A percentile compares a stretch with the other conserved stretches of the same genome.
These are phyloP conservation scores for Thuja plicata DNA, from an alignment of 83 land plant species.

Conservation along the genomic window DNA sequence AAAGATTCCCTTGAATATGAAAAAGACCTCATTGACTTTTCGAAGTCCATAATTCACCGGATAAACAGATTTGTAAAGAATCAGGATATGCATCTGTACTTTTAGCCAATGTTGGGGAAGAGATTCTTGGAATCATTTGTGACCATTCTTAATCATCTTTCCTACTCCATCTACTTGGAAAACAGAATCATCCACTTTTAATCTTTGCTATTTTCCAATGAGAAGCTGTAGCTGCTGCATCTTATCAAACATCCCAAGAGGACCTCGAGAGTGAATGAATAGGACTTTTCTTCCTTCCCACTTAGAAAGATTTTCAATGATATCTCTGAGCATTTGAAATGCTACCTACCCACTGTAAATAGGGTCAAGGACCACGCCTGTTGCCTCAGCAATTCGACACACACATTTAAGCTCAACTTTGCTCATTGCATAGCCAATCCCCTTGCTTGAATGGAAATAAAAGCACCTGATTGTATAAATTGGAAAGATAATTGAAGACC, in stretches of 20 bases:
- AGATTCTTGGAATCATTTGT: no score
- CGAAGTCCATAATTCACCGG: no score
- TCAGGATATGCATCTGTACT: no score
- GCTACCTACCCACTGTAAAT: slow-evolving; percentile 89
- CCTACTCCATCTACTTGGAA: slow-evolving; percentile 55
- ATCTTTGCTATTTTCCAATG: slow-evolving; percentile 67
- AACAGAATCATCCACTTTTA: slow-evolving; percentile 51
- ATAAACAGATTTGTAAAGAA: no score
- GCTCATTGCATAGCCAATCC: slow-evolving; percentile 90
- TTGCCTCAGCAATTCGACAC: slow-evolving; percentile 67
- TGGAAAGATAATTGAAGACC: slow-evolving; percentile 89
- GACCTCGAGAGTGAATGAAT: slow-evolving; percentile 94
- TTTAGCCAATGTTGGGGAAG: no score
- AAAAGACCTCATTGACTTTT: no score
- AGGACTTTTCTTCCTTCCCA: slow-evolving; percentile 92
- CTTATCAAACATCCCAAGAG: slow-evolving; percentile 91
- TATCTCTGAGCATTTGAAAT: slow-evolving; percentile 74
- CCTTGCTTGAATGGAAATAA: slow-evolving; percentile 30
- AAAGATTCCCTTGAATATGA: no score
- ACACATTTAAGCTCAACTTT: slow-evolving; percentile 75
- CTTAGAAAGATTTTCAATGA: slow-evolving; percentile 71
- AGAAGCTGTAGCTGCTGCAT: slow-evolving; percentile 65
- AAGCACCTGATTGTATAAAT: slow-evolving; percentile 69
- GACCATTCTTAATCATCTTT: slow-evolving; percentile 60
- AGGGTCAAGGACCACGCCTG: slow-evolving; percentile 93